phyloP scores from a whole-genome alignment of 176 grass and related monocot genomes.

The Paspalum notatum region DNA sequence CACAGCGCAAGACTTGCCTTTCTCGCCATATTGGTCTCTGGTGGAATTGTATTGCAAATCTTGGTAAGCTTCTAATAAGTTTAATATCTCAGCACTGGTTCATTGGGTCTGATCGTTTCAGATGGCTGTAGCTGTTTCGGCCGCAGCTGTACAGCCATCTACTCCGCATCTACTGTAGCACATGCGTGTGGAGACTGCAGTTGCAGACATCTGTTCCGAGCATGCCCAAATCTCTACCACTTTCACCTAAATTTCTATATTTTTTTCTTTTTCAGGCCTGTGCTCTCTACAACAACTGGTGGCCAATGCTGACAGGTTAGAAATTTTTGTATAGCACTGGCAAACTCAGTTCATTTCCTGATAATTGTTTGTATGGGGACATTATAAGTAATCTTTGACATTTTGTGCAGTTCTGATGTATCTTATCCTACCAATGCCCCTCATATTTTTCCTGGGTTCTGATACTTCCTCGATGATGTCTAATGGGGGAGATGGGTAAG shows the following conservation, averaged over 20 bases:
- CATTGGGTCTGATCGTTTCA: not conserved
- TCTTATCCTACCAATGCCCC: slow-evolving; percentile 89
- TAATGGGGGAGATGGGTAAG: slow-evolving; percentile 64
- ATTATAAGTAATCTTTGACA: not conserved
- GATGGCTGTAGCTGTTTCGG: too few species aligned
- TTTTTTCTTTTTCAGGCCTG: slow-evolving; percentile 61
- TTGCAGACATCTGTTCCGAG: too few species aligned
- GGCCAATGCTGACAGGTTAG: slow-evolving; percentile 98
- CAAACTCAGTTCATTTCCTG: not conserved
- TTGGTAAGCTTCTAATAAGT: slow-evolving; percentile 46
- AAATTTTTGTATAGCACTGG: not conserved
- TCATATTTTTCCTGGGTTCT: slow-evolving; percentile 78
- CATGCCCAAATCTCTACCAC: not conserved
- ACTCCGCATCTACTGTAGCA: too few species aligned
- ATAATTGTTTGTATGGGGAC: not conserved
- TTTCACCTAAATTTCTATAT: slow-evolving; percentile 18
- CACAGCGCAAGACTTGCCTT: slow-evolving; percentile 74
- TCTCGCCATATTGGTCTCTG: slow-evolving; percentile 72
- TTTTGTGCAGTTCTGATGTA: slow-evolving; percentile 84
- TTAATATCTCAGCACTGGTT: not conserved
- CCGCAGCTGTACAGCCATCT: too few species aligned
- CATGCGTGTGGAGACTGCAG: too few species aligned
- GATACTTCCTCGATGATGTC: slow-evolving; percentile 60
- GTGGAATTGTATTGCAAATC: slow-evolving; percentile 86
- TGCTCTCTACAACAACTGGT: slow-evolving; percentile 92